These are phyloP conservation scores for Paracorniculantispora psalliotae DNA, from an alignment of 2,329 filamentous ascomycete genomes.

Conservation along the genomic window DNA sequence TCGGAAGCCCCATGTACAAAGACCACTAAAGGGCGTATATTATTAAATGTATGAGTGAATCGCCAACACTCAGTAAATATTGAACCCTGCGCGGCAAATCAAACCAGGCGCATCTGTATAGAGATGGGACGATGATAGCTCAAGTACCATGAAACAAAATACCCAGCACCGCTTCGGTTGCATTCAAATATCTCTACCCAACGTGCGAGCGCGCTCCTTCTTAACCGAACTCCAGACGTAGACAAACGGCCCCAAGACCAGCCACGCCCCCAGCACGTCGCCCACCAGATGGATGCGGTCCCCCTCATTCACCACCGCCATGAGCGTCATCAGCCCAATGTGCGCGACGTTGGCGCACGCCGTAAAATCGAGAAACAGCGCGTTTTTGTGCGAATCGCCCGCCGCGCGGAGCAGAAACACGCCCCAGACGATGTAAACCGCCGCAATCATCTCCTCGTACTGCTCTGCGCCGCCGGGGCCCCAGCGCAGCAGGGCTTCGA, in stretches of 20 bases:
- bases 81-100: too few species aligned
- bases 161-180: too few species aligned
- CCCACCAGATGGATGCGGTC: conserved; percentile 6
- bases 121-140: too few species aligned
- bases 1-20: not conserved
- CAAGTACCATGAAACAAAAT: too few species aligned
- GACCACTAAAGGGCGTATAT: not conserved
- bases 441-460: conserved; percentile 12
- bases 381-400: not conserved
- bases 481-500: not conserved
- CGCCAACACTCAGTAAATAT: too few species aligned
- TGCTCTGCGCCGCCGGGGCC: conserved; percentile 8
- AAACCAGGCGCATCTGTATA: too few species aligned
- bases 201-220: too few species aligned
- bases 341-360: not conserved
- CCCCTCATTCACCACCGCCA: conserved; percentile 1
- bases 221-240: not conserved
- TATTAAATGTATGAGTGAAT: not conserved
- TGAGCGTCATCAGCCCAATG: conserved; percentile 6
- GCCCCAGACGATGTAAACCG: conserved; percentile 4
- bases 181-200: too few species aligned
- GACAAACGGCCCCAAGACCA: not conserved
- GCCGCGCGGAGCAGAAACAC: not conserved
- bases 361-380: conserved; percentile 2
- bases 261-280: not conserved